Base-by-base conservation (phyloP, 352 stramenopile genomes). In the Sclerospora graminicola region DNA sequence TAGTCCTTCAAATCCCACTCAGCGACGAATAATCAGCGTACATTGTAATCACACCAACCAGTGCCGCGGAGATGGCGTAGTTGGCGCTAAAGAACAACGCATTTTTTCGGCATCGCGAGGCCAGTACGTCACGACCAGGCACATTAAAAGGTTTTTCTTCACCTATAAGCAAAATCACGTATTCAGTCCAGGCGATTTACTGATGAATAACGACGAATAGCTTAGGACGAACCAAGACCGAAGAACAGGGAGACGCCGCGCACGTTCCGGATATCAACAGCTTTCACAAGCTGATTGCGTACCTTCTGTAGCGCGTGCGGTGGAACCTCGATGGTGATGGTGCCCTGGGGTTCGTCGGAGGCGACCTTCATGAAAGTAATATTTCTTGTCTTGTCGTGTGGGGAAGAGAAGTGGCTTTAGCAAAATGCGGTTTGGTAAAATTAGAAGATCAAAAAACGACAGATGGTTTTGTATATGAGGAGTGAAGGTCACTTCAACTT, bases 71-170 rank as follows among this genome's bases (percentile, higher is more conserved):
- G 51, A 87, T 77, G 14, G 71, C 73, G 48, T 92, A 92, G 59
- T 92, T 92, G 29, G 80, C 82, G 45, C 75, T 76, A 43, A 89
- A 92, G 61, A 78, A 92, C 45, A 86, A 41, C 35, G 78, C 65
- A 45, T 92, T 92, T 61, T 87, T 88, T 45, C 77, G 70, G 31
- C 74, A 63, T 13, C 80, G 73, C 13, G 67, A 57, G 13, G 74
- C 65, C 24, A 84, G 45, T n/a, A 68, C 61, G 7, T 88, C 74
- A 18, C 77, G 69, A 28, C 48, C 63, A 18, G 80, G 80, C 9
- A 92, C 50, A 45, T 89, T 87, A 45, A 92, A 92, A 2, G 80
- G 77, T 59, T 92, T 92, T 48, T 84, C 77, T 53, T 92, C 75
- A 18, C 80, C 76, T 84, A 19, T 13, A 33, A 41, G 23, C 5